Conservation (phyloP, 495 filamentous ascomycete species). For the Penicillium flavigenum region DNA sequence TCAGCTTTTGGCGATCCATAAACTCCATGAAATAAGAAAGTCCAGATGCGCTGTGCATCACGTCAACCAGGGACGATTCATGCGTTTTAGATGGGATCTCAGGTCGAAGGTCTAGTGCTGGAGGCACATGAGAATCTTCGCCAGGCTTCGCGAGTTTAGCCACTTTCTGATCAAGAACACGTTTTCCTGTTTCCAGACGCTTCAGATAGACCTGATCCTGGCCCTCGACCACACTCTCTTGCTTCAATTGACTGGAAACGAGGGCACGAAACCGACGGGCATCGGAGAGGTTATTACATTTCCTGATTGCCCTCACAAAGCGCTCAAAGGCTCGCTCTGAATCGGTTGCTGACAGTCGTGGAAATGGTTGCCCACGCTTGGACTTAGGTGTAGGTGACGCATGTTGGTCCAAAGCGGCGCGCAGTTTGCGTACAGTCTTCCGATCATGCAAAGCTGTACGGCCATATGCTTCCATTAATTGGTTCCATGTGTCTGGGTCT, state of each 20-base stretch:
- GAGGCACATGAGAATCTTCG: conserved; percentile 38
- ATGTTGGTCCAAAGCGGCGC: conserved; percentile 93
- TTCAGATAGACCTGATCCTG: conserved; percentile 84
- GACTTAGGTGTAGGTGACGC: conserved; percentile 76
- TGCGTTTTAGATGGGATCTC: conserved; percentile 56
- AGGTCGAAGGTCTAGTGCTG: conserved; percentile 38
- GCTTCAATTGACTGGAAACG: conserved; percentile 87
- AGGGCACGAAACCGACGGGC: conserved; percentile 88
- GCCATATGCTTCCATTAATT: conserved; percentile 86
- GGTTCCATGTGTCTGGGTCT: conserved; percentile 97
- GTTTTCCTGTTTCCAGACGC: conserved; percentile 86
- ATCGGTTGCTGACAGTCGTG: conserved; percentile 65
- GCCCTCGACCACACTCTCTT: conserved; percentile 71
- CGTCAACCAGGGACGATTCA: conserved; percentile 71
- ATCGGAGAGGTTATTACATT: conserved; percentile 90
- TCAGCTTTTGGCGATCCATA: conserved; percentile 88
- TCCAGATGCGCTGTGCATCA: conserved; percentile 83
- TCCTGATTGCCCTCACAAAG: conserved; percentile 85
- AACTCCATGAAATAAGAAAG: conserved; percentile 99
- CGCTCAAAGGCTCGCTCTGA: conserved; percentile 91
- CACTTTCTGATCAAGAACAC: conserved; percentile 86
- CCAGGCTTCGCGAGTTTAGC: conserved; percentile 72
- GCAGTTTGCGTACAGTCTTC: conserved; percentile 89
- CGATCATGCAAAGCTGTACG: conserved; percentile 88
- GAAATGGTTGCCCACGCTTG: conserved; percentile 61